Base-by-base conservation (phyloP, 176 grass and related monocot species). In the Carex myosuroides region DNA sequence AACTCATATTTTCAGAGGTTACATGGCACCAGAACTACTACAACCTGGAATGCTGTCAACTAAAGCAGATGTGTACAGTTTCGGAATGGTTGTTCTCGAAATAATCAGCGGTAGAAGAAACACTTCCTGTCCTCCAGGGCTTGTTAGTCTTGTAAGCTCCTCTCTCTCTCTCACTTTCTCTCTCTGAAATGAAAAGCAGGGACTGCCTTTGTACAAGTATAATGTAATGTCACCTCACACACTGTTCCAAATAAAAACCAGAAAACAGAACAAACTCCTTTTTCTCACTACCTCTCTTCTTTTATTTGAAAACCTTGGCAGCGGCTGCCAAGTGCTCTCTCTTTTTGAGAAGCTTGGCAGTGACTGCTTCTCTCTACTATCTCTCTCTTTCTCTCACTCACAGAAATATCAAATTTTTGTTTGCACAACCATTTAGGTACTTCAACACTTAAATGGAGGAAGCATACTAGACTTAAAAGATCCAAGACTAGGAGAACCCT, bases 131-230 rank as follows among this genome's bases (percentile, higher is more conserved):
- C 18, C 60, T 50, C 18, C 3, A 1, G 79, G 60, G 8, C 9
- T 82, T 65, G 58, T 82, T 65, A 48, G n/a, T 64, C 58, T 63
- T 46, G 79, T 82, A 82, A 61, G 79, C 41, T 60, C 59, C 60
- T 81, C 58, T 16, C 13, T 24, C 33, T 60, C 6, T 12, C 17
- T 48, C 4, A 59, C 5, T 14, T 42, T 42, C 0, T 5, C 39
- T 42, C 42, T 46, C 5, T 39, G 37, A 39, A 39, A 39, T 39
- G 37, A 39, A 39, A 39, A 39, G 5, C 37, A 39, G 5, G 37
- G 4, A 39, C 37, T 39, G 4, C 37, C 37, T 39, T 39, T 39
- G 37, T 39, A 39, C 37, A 39, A 39, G 37, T 39, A 39, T 6
- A 39, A 39, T 39, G 5, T 39, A 39, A 39, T 39, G 37, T 39